These are phyloP conservation scores for Podospora appendiculata DNA, from an alignment of 495 filamentous ascomycete genomes.

Conservation along the genomic window DNA sequence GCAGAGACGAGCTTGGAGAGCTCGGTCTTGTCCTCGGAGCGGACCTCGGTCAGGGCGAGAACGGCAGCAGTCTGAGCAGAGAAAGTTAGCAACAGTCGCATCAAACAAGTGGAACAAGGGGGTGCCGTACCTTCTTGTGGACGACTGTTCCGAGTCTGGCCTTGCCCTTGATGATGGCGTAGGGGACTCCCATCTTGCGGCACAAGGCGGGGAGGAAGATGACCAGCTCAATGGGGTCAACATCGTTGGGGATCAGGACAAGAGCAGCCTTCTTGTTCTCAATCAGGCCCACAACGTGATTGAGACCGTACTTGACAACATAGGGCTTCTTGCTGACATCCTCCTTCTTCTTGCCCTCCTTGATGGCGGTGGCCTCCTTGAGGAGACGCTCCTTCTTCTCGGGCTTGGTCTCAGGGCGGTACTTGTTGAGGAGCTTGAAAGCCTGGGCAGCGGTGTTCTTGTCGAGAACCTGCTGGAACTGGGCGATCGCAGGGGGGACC, in stretches of 20 bases:
- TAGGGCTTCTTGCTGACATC: conserved; percentile 99
- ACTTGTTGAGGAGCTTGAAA: conserved; percentile 99
- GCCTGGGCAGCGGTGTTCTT: conserved; percentile 93
- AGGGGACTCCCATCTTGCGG: conserved; percentile 99
- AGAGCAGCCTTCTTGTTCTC: conserved; percentile 99
- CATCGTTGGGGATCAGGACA: conserved; percentile 98
- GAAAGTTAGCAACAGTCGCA: conserved; percentile 13
- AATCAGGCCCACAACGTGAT: conserved; percentile 98
- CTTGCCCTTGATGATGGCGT: conserved; percentile 99
- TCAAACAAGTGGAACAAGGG: background rate
- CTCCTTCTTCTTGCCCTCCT: conserved; percentile 99
- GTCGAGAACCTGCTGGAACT: conserved; percentile 97
- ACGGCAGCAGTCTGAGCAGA: conserved; percentile 77
- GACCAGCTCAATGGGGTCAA: conserved; percentile 99
- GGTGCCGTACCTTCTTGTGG: conserved; percentile 84
- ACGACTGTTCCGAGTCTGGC: conserved; percentile 96
- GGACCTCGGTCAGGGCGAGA: conserved; percentile 90
- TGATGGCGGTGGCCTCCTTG: conserved; percentile 94
- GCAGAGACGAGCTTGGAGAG: conserved; percentile 91
- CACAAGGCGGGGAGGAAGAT: conserved; percentile 98
- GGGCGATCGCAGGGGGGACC: conserved; percentile 93
- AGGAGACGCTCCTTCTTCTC: conserved; percentile 99
- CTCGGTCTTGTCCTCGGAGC: conserved; percentile 95
- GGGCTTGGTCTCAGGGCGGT: conserved; percentile 95
- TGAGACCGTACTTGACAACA: conserved; percentile 97